Base-by-base conservation (phyloP, 2,329 filamentous ascomycete genomes). In the Epichloe brachyelytri region DNA sequence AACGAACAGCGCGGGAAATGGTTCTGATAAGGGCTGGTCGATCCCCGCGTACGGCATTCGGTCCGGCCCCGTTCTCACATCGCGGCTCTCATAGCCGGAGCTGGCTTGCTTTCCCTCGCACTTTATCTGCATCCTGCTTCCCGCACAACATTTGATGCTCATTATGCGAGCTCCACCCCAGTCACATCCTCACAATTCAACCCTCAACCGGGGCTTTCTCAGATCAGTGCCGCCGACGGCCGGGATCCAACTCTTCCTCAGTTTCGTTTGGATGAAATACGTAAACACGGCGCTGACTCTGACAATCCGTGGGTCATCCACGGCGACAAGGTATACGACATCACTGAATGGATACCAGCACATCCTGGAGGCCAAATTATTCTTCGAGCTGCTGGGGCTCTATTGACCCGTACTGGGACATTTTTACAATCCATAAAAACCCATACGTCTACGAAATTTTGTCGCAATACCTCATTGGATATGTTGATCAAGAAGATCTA, bases 291-390 rank as follows among this genome's bases (percentile, higher is more conserved):
- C n/a, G 67, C 68, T 17, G 68, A 70, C 19, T 77, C 79, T 0
- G 60, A 71, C 1, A 64, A 69, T 10, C 80, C 80, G 2, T 86
- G 82, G 82, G 76, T 86, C 4, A 79, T 77, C n/a, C 73, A 74
- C 49, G 78, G 73, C 22, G 77, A 78, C 60, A 78, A 79, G 51
- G 80, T 86, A 19, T 86, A 85, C 69, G 78, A 86, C 59, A 85
- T 86, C 49, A 85, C 82, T 1, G 79, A 84, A 48, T 86, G 82
- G 79, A 67, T 85, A 20, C 68, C 71, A 1, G 79, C 74, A 1
- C 82, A 86, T 59, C 82, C 82, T 0, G 82, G 82, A 3, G 82
- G 82, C 41, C 77, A 83, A 49, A 79, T 86, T 14, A 86, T 86
- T 53, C 68, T 85, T 8, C 74, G 78, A 33, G 82, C 82, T 1